Evolutionary conservation across 352 stramenopile species (phyloP).

Genomic region (Phytophthora fragariae): DNA sequence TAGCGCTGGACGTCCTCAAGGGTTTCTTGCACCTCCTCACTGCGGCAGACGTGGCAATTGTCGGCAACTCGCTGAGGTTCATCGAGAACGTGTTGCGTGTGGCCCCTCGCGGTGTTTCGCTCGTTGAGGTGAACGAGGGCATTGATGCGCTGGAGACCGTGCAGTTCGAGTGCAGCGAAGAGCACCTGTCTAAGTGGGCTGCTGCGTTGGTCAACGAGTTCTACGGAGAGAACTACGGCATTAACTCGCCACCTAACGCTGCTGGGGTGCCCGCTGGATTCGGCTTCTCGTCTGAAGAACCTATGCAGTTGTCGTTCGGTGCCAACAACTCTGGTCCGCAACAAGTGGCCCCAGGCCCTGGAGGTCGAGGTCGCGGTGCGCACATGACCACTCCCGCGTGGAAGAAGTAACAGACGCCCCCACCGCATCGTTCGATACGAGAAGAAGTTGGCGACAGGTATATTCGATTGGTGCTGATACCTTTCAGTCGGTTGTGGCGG

Average conservation of each 20-base stretch:
- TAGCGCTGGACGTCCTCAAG: slow-evolving; percentile 67
- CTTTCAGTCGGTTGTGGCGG: too few relatives aligned
- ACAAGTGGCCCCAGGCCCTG: slow-evolving; percentile 28
- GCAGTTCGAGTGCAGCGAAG: slow-evolving; percentile 70
- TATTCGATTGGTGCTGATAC: too few relatives aligned
- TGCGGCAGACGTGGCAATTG: slow-evolving; percentile 69
- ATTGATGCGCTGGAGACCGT: slow-evolving; percentile 85
- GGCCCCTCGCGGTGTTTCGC: slow-evolving; percentile 56
- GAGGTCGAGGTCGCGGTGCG: slow-evolving; percentile 62
- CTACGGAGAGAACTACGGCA: slow-evolving; percentile 84
- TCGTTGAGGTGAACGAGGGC: slow-evolving; percentile 70
- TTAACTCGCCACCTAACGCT: slow-evolving; percentile 65
- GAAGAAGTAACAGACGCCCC: slow-evolving; percentile 52
- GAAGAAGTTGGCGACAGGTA: too few relatives aligned
- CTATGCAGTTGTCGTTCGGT: slow-evolving; percentile 34
- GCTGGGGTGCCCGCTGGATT: slow-evolving; percentile 31
- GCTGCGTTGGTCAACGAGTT: slow-evolving; percentile 84
- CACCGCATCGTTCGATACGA: too few relatives aligned
- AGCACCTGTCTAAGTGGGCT: slow-evolving; percentile 70
- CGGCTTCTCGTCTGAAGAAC: slow-evolving; percentile 21
- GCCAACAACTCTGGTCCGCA: slow-evolving; percentile 4
- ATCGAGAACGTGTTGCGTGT: slow-evolving; percentile 82
- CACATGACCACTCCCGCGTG: slow-evolving; percentile 78
- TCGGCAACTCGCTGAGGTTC: slow-evolving; percentile 80
- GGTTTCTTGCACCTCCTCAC: slow-evolving; percentile 66